Percentiles rank a stretch among this genome's conserved stretches.
These are phyloP conservation scores for Tulasnella sp. DNA, from an alignment of 768 basidiomycete species.

Conservation along the genomic window DNA sequence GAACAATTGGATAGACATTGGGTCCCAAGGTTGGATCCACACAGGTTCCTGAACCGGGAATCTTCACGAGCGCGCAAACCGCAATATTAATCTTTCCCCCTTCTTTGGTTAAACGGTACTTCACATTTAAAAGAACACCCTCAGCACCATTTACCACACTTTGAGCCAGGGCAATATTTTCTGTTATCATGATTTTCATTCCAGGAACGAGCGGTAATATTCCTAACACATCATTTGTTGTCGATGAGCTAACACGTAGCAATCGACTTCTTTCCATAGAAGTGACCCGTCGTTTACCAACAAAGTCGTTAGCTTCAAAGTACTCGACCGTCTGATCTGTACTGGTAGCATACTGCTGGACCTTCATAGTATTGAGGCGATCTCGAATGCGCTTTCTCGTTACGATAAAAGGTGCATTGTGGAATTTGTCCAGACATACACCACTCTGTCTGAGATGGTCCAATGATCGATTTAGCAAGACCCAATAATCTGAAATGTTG, in stretches of 20 bases:
- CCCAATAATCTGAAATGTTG: background rate
- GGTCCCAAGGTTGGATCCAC: background rate
- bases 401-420: background rate
- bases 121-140: constrained; percentile 25
- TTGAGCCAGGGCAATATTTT: constrained; percentile 36
- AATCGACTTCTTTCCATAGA: background rate
- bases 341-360: background rate
- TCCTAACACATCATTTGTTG: background rate
- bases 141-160: constrained; percentile 36
- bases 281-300: background rate
- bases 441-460: background rate
- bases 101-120: constrained; percentile 27
- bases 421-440: background rate
- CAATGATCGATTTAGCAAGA: background rate
- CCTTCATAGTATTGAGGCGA: background rate
- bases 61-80: constrained; percentile 28
- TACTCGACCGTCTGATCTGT: background rate
- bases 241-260: background rate
- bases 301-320: background rate
- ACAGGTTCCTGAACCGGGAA: background rate
- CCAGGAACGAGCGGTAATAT: background rate
- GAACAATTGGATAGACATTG: background rate
- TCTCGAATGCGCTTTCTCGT: background rate
- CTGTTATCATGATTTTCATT: constrained; percentile 16
- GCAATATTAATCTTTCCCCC: constrained; percentile 22